phyloP scores from a whole-genome alignment of 495 filamentous ascomycete species.

The Tuber microsphaerosporum region DNA sequence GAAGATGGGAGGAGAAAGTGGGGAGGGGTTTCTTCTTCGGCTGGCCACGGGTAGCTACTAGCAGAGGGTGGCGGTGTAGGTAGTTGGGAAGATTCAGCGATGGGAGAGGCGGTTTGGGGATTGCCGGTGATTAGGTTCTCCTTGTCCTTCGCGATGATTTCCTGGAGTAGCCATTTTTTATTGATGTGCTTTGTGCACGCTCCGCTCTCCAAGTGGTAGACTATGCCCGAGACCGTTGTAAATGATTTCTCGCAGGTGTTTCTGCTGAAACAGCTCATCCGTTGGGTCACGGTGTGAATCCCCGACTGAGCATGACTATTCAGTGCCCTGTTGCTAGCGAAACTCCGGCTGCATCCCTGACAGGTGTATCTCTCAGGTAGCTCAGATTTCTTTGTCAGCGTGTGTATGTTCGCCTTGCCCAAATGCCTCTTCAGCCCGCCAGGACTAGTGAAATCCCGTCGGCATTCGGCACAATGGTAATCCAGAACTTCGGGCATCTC shows the following conservation, averaged over 20 bases:
- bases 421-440: not conserved
- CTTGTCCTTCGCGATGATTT: not conserved
- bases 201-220: not conserved
- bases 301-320: not conserved
- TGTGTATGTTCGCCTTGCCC: not conserved
- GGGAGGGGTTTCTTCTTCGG: not conserved
- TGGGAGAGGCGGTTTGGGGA: not conserved
- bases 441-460: constrained; percentile 1
- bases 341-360: not conserved
- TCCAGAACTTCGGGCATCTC: not conserved
- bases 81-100: not conserved
- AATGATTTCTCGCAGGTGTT: not conserved
- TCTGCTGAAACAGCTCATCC: not conserved
- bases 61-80: not conserved
- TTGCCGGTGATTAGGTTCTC: not conserved
- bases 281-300: not conserved
- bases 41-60: not conserved
- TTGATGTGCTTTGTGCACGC: not conserved
- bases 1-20: not conserved
- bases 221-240: not conserved
- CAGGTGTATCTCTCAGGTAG: not conserved
- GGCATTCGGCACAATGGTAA: not conserved
- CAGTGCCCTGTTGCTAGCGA: not conserved
- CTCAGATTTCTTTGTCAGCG: not conserved
- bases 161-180: not conserved